Base-by-base conservation (phyloP, 305 asterid species). In the Fraxinus platypoda region DNA sequence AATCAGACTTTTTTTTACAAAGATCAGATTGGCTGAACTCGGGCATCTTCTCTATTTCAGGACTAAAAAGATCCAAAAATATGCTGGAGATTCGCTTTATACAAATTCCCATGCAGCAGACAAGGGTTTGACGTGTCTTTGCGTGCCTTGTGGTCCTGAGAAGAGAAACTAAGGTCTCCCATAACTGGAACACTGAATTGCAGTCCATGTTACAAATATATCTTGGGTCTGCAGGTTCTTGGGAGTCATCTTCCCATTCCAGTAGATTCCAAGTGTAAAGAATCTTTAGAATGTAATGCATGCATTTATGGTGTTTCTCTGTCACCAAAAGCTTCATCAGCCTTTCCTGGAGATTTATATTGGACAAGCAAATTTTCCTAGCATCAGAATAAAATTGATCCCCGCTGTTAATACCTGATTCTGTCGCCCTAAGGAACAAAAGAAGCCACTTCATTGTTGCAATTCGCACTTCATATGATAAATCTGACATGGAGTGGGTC, bases 81-180 rank as follows among this genome's bases (percentile, higher is more conserved):
- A 91, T 75, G 86, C 43, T 84, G 9, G 92, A 85, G 59, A 93
- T 87, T 78, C 83, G 91, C 87, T 89, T 93, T 80, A 87, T 86
- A 77, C 97, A 96, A 83, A 96, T 76, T 30, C 98, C 99, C 92
- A 96, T 89, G 90, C 97, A 93, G 90, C 98, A 92, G 81, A 96
- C 84, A 75, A 96, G 95, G 17, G 87, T 81, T 82, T 91, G 94
- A 38, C 84, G 90, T 25, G 92, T 92, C 91, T 96, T 96, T 31
- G 92, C 91, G 86, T 92, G 98, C 85, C 95, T 93, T 41, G 94
- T 88, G 80, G 88, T 89, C 86, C 88, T 86, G 87, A 91, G 91
- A 75, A 94, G 81, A 82, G 92, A 91, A 88, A 91, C 97, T 89
- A 93, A 87, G 74, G 84, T 85, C 81, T 91, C 91, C 99, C 99